These are phyloP conservation scores for Lizonia empirigonia DNA, from an alignment of 2,329 filamentous ascomycete genomes.

Conservation along the genomic window DNA sequence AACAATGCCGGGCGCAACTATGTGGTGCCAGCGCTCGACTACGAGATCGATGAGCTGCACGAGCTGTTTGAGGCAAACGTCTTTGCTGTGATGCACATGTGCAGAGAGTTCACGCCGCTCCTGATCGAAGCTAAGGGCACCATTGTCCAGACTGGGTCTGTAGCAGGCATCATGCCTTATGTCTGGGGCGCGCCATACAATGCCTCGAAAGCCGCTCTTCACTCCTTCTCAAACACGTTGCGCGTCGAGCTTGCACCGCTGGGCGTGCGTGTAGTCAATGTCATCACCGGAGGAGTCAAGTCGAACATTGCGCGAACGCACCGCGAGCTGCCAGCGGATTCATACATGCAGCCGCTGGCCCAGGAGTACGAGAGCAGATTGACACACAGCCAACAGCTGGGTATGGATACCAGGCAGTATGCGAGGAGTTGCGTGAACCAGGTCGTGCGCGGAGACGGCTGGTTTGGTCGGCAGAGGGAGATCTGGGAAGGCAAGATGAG, in stretches of 20 bases:
- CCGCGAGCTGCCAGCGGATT: conserved; percentile 54
- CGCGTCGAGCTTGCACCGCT: conserved; percentile 62
- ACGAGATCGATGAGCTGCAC: conserved; percentile 47
- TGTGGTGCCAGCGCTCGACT: conserved; percentile 63
- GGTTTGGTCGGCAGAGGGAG: conserved; percentile 52
- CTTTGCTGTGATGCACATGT: conserved; percentile 63
- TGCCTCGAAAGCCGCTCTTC: conserved; percentile 64
- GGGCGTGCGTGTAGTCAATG: conserved; percentile 54
- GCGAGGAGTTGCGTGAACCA: conserved; percentile 61
- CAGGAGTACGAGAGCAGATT: conserved; percentile 58
- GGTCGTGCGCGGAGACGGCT: conserved; percentile 50
- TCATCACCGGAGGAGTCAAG: conserved; percentile 65
- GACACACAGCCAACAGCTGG: conserved; percentile 59
- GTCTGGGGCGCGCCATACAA: conserved; percentile 56
- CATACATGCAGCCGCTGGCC: conserved; percentile 59
- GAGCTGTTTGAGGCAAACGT: conserved; percentile 55
- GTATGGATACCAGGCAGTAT: conserved; percentile 59
- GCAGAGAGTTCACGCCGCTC: conserved; percentile 61
- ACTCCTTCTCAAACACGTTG: conserved; percentile 63
- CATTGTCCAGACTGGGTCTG: conserved; percentile 53
- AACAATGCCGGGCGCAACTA: conserved; percentile 65
- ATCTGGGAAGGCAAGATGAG: conserved; percentile 61
- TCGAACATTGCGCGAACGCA: conserved; percentile 62
- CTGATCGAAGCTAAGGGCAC: conserved; percentile 54
- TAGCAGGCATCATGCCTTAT: conserved; percentile 51